A percentile compares a stretch with the other conserved stretches of the same genome.
Evolutionary conservation across 345 rosid species (phyloP).

Genomic region (Erysimum cheiranthoides): DNA sequence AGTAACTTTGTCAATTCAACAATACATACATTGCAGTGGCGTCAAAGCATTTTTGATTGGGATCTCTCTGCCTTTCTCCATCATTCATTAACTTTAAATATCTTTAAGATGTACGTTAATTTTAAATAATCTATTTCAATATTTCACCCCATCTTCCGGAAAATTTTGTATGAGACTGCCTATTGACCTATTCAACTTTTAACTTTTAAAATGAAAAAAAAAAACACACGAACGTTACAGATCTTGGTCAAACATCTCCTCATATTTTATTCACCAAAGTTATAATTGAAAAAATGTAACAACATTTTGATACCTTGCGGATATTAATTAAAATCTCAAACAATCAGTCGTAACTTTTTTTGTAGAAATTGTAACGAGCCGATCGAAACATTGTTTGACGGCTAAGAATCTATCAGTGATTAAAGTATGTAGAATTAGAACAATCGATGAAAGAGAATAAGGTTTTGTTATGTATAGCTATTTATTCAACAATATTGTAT

Average conservation of each 20-base stretch:
- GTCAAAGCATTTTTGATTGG: background rate
- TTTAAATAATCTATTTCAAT: background rate
- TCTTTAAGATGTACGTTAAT: too few species aligned
- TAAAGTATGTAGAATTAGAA: background rate
- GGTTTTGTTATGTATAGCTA: background rate
- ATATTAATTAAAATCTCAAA: background rate
- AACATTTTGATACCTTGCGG: background rate
- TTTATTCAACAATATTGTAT: background rate
- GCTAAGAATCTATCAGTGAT: background rate
- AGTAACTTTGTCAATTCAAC: background rate
- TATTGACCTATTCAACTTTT: conserved; percentile 22
- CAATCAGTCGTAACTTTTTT: background rate
- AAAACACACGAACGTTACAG: conserved; percentile 37
- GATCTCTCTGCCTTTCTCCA: background rate
- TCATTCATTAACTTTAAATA: background rate
- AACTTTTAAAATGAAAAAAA: background rate
- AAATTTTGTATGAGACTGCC: conserved; percentile 4
- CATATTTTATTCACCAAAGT: conserved; percentile 8
- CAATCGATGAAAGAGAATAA: background rate
- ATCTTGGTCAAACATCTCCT: conserved; percentile 21
- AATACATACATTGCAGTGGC: too few species aligned
- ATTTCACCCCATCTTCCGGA: conserved; percentile 16
- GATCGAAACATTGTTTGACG: too few species aligned
- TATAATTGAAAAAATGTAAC: background rate
- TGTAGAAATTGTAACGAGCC: background rate